Percentiles rank a stretch among this genome's conserved stretches.
Conservation (phyloP, 108 stramenopile genomes). For the Seminavis robusta region DNA sequence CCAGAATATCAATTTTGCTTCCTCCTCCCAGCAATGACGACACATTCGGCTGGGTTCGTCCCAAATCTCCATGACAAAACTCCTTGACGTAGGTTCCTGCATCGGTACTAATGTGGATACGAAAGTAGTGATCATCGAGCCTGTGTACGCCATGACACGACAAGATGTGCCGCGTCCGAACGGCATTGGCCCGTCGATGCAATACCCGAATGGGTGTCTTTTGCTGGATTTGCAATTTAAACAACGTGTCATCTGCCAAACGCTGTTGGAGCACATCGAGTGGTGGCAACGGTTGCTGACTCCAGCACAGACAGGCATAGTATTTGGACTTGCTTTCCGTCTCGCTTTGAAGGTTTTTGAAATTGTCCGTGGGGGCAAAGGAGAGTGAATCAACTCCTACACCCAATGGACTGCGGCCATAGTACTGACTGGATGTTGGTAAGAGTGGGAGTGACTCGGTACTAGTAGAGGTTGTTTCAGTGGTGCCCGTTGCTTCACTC, state of each 20-base stretch:
- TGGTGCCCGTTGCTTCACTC: neutral
- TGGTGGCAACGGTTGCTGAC: conserved; percentile 33
- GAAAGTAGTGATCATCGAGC: conserved; percentile 73
- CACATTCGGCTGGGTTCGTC: conserved; percentile 70
- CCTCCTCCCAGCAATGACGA: conserved; percentile 63
- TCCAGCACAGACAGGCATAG: conserved; percentile 79
- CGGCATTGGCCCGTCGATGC: conserved; percentile 66
- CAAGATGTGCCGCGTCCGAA: conserved; percentile 48
- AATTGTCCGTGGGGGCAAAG: conserved; percentile 39
- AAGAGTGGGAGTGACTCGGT: neutral
- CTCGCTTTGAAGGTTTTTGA: conserved; percentile 57
- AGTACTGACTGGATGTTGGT: conserved; percentile 10
- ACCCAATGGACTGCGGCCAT: conserved; percentile 63
- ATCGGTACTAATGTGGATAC: conserved; percentile 54
- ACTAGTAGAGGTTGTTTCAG: neutral
- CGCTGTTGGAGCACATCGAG: too few relatives aligned
- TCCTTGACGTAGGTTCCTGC: conserved; percentile 91
- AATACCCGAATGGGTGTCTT: conserved; percentile 76
- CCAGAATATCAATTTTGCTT: conserved; percentile 67
- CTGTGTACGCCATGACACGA: conserved; percentile 28
- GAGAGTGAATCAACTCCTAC: conserved; percentile 48
- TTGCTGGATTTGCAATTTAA: conserved; percentile 67
- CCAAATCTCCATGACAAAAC: conserved; percentile 85
- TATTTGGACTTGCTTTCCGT: conserved; percentile 83
- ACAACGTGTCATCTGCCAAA: conserved; percentile 23